Percentiles rank a stretch among this genome's conserved stretches.
Conservation (phyloP, 345 rosid species). For the Adansonia digitata region DNA sequence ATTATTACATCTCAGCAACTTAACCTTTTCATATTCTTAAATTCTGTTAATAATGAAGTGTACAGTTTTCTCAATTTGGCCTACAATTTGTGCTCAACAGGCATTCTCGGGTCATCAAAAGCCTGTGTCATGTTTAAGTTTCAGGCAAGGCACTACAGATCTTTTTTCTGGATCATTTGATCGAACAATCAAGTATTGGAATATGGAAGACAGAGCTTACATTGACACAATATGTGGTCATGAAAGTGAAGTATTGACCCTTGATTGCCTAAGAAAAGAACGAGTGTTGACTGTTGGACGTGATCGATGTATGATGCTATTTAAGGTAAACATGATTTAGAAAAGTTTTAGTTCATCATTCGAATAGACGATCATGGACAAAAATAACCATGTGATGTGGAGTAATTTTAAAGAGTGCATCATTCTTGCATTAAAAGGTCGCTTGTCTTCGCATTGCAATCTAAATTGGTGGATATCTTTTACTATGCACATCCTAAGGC, state of each 20-base stretch:
- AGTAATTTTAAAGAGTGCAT: not conserved
- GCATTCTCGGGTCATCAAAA: conserved; percentile 92
- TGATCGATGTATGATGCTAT: conserved; percentile 77
- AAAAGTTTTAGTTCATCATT: not conserved
- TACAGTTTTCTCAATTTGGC: conserved; percentile 15
- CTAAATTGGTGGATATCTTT: not conserved
- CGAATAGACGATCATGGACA: not conserved
- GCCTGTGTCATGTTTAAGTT: conserved; percentile 76
- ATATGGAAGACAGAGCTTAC: conserved; percentile 81
- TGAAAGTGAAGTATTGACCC: conserved; percentile 66
- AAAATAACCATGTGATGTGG: not conserved
- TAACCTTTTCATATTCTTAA: not conserved
- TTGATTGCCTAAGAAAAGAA: conserved; percentile 78
- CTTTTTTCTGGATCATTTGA: conserved; percentile 98
- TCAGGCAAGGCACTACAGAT: conserved; percentile 80
- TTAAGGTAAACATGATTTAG: conserved; percentile 23
- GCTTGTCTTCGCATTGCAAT: not conserved
- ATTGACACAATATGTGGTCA: conserved; percentile 73
- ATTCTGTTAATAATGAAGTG: not conserved
- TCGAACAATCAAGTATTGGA: conserved; percentile 90
- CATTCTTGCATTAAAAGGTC: not conserved
- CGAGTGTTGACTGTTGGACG: conserved; percentile 76
- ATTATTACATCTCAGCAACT: not conserved
- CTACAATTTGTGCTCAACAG: conserved; percentile 32
- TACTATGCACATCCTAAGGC: not conserved